phyloP scores from a whole-genome alignment of 805 yeast species.

The Ogataea saltuana region DNA sequence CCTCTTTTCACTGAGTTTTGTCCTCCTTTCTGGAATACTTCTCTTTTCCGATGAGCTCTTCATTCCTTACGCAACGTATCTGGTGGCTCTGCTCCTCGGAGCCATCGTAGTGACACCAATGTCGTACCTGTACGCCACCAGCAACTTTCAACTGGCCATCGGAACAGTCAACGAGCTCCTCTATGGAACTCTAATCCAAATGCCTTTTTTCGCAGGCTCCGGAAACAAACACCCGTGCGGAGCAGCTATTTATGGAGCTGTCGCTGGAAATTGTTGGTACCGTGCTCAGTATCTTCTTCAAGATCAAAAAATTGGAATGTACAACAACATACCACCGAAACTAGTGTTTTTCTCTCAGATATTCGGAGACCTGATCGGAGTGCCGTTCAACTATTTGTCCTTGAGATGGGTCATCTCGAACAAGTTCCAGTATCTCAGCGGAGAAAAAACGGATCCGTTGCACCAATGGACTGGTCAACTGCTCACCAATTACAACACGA shows the following conservation, averaged over 20 bases:
- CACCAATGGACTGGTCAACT: constrained; percentile 56
- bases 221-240: constrained; percentile 46
- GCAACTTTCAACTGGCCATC: constrained; percentile 53
- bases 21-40: constrained; percentile 37
- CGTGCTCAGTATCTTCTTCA: constrained; percentile 44
- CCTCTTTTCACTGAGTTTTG: constrained; percentile 40
- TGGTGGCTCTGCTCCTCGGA: constrained; percentile 47
- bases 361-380: constrained; percentile 52
- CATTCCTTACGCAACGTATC: constrained; percentile 41
- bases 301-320: constrained; percentile 52
- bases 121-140: constrained; percentile 50
- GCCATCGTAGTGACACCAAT: constrained; percentile 49
- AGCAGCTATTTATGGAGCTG: constrained; percentile 49
- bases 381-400: constrained; percentile 52
- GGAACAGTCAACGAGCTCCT: constrained; percentile 53
- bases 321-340: constrained; percentile 53
- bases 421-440: constrained; percentile 37
- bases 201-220: constrained; percentile 19
- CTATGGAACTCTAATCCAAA: constrained; percentile 48
- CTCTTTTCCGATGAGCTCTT: constrained; percentile 33
- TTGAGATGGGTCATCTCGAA: constrained; percentile 47
- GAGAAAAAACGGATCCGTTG: constrained; percentile 40
- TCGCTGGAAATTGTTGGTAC: constrained; percentile 57
- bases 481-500: constrained; percentile 44
- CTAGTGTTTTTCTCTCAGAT: constrained; percentile 52